Percentiles rank a stretch among this genome's conserved stretches.
Conservation (phyloP, 2,329 filamentous ascomycete species). For the Aspergillus sp. region DNA sequence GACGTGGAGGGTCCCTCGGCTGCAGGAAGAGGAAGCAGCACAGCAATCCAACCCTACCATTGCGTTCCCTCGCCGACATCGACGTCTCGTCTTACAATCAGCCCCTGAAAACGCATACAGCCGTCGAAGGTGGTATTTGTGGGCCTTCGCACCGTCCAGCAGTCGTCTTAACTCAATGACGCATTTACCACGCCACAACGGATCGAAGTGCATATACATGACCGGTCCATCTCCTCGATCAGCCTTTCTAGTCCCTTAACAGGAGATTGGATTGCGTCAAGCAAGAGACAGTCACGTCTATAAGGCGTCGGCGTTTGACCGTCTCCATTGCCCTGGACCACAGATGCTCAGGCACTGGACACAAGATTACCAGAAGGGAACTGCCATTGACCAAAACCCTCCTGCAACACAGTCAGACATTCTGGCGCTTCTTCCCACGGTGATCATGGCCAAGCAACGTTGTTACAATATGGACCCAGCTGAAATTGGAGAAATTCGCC, state of each 20-base stretch:
- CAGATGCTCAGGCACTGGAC: too few species aligned
- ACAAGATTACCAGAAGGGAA: background rate
- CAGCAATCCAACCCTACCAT: slow-evolving; percentile 2
- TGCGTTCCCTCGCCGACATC: slow-evolving; percentile 1
- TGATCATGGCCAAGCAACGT: background rate
- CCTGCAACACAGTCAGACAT: background rate
- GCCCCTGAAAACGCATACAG: background rate
- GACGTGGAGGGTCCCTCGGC: background rate
- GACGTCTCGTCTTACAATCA: slow-evolving; percentile 4
- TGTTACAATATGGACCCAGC: background rate
- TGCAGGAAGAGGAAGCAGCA: slow-evolving; percentile 4
- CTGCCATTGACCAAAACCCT: background rate
- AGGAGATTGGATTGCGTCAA: too few species aligned
- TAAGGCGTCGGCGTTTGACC: too few species aligned
- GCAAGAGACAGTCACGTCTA: too few species aligned
- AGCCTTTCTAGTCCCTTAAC: too few species aligned
- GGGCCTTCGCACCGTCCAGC: background rate
- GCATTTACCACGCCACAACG: background rate
- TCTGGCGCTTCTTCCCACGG: background rate
- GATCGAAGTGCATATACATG: background rate
- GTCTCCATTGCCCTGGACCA: too few species aligned
- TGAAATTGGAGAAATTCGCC: background rate
- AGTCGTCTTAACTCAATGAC: slow-evolving; percentile 4
- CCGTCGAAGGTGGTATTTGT: background rate
- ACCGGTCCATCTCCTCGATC: background rate